Evolutionary conservation across 176 grass and related monocot species (phyloP), one percentile per base, ranked within the genome.

Genomic region (Microstegium vimineum): DNA sequence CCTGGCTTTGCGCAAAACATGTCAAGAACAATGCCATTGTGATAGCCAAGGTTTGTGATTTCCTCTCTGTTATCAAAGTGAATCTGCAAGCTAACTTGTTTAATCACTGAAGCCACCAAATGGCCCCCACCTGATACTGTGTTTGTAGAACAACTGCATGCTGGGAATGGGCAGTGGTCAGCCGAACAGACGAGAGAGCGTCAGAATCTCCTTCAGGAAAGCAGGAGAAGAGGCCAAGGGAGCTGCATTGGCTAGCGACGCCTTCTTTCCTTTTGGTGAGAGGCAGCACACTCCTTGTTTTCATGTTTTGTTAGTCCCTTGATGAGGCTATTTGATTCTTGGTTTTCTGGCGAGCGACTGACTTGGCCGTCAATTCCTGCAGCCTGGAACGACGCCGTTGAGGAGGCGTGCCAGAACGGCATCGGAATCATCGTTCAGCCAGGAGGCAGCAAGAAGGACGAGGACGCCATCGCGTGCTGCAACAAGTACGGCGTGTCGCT

Each of bases 21-120:
- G 94, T 97, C 4, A 97, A 97, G 88, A 97, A 92, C 66, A 97
- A 97, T n/a, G 94, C 92, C 23, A 94, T 94, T 36, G 94, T 94
- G 37, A 97, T 97, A 25, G 94, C 94, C 63, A 97, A 97, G 94
- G 94, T 97, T 77, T 63, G 85, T 84, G 7, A 5, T 28, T 62
- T 62, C 0, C 4, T 77, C 14, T 40, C 14, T 94, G 71, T 60
- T 80, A 8, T 42, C 36, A 6, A 42, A 70, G 36, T 70, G 4
- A 70, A 70, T 70, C 7, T 25, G 12, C 11, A 70, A 27, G 67
- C 26, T 71, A 9, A 45, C n/a, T 28, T 45, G 37, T 70, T 42
- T 42, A 42, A 76, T 76, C 36, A 40, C 56, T 77, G 35, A 59
- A 75, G 12, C n/a, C 4, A 83, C 32, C 10, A 36, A 54, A 71